phyloP scores from a whole-genome alignment of 129 eudicot species.

The Gnaphalium uliginosum region DNA sequence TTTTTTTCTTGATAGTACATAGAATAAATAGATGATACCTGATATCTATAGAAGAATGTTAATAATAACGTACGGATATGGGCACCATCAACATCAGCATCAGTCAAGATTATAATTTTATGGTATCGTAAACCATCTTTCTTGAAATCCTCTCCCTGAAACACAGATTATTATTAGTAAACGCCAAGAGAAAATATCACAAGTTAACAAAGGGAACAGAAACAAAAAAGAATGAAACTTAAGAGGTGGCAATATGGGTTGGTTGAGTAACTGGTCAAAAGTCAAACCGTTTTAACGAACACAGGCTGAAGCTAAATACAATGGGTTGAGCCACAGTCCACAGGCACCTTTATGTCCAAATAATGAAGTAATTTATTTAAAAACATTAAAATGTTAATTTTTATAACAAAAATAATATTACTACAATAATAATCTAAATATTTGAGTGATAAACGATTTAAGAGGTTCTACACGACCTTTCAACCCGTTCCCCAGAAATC shows the following conservation, averaged over 20 bases:
- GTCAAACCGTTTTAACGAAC: background rate
- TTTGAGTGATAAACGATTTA: background rate
- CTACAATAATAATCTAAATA: background rate
- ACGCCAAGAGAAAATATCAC: background rate
- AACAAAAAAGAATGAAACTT: background rate
- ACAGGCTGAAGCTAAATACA: background rate
- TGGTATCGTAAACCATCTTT: slow-evolving; percentile 92
- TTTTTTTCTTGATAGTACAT: background rate
- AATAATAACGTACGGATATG: slow-evolving; percentile 88
- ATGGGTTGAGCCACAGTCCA: background rate
- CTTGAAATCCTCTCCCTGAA: slow-evolving; percentile 93
- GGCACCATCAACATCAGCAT: slow-evolving; percentile 99
- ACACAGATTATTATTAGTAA: slow-evolving; percentile 9
- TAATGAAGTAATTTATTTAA: background rate
- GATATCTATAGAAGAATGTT: slow-evolving; percentile 96
- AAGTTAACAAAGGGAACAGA: background rate
- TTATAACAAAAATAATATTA: background rate
- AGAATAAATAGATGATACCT: slow-evolving; percentile 45
- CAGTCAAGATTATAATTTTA: slow-evolving; percentile 89
- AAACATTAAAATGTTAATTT: background rate
- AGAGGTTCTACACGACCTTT: background rate
- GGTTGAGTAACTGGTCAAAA: background rate
- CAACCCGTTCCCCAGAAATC: background rate
- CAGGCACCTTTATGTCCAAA: background rate
- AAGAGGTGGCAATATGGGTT: background rate